A percentile compares a stretch with the other conserved stretches of the same genome.
These are phyloP conservation scores for Parathielavia appendiculata DNA, from an alignment of 495 filamentous ascomycete species.

Conservation along the genomic window DNA sequence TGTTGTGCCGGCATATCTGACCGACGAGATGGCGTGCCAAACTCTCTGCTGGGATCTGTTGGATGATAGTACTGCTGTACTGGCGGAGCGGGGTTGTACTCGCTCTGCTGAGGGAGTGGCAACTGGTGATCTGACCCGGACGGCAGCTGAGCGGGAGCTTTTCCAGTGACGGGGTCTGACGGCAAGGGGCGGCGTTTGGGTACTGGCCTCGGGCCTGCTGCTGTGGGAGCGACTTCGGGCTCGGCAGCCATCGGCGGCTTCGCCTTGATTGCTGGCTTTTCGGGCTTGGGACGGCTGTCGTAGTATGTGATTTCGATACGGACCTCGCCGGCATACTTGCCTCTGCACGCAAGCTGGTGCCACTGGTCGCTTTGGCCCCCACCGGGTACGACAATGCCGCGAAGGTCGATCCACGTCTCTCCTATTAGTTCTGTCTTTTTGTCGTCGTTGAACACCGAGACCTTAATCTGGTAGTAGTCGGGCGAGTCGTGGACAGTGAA, in stretches of 20 bases:
- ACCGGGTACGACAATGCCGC: constrained; percentile 72
- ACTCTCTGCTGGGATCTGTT: constrained; percentile 26
- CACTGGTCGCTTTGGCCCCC: constrained; percentile 90
- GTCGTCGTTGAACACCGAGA: constrained; percentile 96
- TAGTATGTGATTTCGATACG: constrained; percentile 96
- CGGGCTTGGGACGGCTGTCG: constrained; percentile 76
- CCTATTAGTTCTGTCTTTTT: constrained; percentile 95
- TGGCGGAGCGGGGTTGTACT: constrained; percentile 40
- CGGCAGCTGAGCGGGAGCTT: constrained; percentile 35
- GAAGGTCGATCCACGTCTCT: constrained; percentile 80
- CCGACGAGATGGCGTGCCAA: constrained; percentile 29
- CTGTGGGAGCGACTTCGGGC: constrained; percentile 25
- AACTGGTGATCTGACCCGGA: constrained; percentile 38
- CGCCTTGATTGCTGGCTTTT: constrained; percentile 53
- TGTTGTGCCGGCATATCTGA: constrained; percentile 26
- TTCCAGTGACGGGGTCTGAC: constrained; percentile 58
- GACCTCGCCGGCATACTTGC: constrained; percentile 92
- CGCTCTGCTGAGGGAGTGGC: constrained; percentile 37
- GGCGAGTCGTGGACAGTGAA: constrained; percentile 94
- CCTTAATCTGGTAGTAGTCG: constrained; percentile 89
- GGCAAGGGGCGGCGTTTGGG: constrained; percentile 74
- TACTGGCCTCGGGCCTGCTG: constrained; percentile 44
- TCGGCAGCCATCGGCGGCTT: constrained; percentile 29
- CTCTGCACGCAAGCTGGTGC: constrained; percentile 79
- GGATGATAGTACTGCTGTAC: constrained; percentile 32